These are phyloP conservation scores for Arachis hypogaea DNA, from an alignment of 306 rosid genomes.

Conservation along the genomic window DNA sequence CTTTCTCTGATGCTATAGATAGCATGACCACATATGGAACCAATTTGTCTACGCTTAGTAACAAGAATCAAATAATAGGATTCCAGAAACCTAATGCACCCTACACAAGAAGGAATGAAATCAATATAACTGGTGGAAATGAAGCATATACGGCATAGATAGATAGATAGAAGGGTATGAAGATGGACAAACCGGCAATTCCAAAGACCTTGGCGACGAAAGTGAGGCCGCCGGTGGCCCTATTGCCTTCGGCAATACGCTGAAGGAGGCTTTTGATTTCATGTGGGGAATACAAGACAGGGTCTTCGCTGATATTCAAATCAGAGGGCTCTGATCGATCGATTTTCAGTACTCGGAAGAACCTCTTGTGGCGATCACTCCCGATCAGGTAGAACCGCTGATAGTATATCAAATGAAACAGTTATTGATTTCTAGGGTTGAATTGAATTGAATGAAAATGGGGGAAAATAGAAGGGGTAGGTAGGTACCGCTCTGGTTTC, in stretches of 20 bases:
- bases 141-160: neutral
- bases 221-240: constrained; percentile 83
- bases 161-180: neutral
- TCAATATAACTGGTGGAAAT: neutral
- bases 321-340: constrained; percentile 94
- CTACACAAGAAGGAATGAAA: constrained; percentile 38
- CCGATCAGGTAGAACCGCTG: constrained; percentile 86
- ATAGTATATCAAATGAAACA: neutral
- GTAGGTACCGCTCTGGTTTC: constrained; percentile 78
- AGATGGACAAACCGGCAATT: constrained; percentile 65
- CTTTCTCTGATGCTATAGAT: constrained; percentile 82
- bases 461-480: neutral
- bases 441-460: neutral
- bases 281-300: constrained; percentile 75
- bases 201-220: constrained; percentile 77
- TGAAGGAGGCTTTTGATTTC: constrained; percentile 85
- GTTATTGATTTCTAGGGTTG: too few species aligned
- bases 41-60: constrained; percentile 90
- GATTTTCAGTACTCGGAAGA: constrained; percentile 80
- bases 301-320: constrained; percentile 84
- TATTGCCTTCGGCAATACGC: constrained; percentile 84
- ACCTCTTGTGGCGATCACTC: constrained; percentile 78
- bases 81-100: constrained; percentile 91
- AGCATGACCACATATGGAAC: constrained; percentile 88
- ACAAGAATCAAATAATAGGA: constrained; percentile 88